phyloP scores from a whole-genome alignment of 805 yeast species.

The Wickerhamiella hasegawae region DNA sequence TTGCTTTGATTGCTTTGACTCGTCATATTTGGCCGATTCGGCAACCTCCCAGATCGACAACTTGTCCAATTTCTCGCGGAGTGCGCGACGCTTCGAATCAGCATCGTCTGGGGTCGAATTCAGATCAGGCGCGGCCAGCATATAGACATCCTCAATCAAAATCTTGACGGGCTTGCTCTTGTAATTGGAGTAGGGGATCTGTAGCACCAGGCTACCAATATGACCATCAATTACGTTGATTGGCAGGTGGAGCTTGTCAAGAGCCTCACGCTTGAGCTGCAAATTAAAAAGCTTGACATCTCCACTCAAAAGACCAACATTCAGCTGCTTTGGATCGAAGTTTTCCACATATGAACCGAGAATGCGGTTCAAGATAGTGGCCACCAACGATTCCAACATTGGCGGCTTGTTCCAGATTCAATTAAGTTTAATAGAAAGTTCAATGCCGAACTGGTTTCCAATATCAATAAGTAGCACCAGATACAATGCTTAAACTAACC shows the following conservation, averaged over 20 bases:
- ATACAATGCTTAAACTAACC: too few relatives aligned
- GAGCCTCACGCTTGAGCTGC: slow-evolving; percentile 68
- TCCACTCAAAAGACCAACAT: slow-evolving; percentile 95
- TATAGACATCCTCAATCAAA: slow-evolving; percentile 67
- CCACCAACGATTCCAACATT: slow-evolving; percentile 30
- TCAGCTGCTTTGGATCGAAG: slow-evolving; percentile 87
- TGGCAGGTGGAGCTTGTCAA: slow-evolving; percentile 76
- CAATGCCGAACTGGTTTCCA: too few relatives aligned
- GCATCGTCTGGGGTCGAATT: slow-evolving; percentile 43
- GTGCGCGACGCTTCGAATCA: slow-evolving; percentile 43
- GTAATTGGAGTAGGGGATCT: slow-evolving; percentile 93
- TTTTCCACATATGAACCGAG: slow-evolving; percentile 59
- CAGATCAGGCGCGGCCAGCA: slow-evolving; percentile 63
- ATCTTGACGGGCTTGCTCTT: slow-evolving; percentile 86
- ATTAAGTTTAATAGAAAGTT: too few relatives aligned
- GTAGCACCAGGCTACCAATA: slow-evolving; percentile 73
- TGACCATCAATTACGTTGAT: slow-evolving; percentile 79
- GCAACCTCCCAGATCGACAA: slow-evolving; percentile 45
- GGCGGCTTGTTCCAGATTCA: too few relatives aligned
- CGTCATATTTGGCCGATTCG: slow-evolving; percentile 17
- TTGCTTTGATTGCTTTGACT: slow-evolving; percentile 15
- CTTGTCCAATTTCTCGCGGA: slow-evolving; percentile 48
- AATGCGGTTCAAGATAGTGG: slow-evolving; percentile 27
- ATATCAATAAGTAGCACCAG: too few relatives aligned
- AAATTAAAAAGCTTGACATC: slow-evolving; percentile 77